Evolutionary conservation across 345 rosid genomes (phyloP).

Genomic region (Sonneratia caseolaris): DNA sequence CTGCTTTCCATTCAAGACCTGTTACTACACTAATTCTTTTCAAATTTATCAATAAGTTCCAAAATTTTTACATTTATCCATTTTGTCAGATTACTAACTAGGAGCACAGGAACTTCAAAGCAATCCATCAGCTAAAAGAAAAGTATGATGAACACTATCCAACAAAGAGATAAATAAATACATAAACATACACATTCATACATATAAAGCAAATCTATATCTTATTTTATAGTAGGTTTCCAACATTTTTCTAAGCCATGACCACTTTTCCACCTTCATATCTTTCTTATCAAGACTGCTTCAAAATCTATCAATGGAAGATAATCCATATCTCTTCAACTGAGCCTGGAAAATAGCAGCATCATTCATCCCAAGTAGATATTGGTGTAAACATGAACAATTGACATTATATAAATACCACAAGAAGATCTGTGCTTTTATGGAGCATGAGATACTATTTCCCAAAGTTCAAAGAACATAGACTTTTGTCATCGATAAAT

Average conservation of each 20-base stretch:
- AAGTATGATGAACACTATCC: neutral
- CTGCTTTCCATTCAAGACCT: constrained; percentile 50
- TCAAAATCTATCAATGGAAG: neutral
- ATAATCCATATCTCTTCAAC: neutral
- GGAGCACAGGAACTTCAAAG: neutral
- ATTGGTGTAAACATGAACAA: no score
- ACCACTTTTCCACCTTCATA: neutral
- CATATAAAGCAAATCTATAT: neutral
- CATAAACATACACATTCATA: neutral
- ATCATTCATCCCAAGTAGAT: no score
- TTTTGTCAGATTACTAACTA: neutral
- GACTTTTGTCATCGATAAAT: neutral
- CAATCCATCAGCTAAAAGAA: neutral
- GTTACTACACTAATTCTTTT: constrained; percentile 8
- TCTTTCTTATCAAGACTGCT: neutral
- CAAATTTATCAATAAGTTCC: neutral
- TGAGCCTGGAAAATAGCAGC: neutral
- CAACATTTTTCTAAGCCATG: neutral
- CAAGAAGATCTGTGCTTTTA: no score
- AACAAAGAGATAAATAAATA: neutral
- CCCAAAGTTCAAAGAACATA: neutral
- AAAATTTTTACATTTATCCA: neutral
- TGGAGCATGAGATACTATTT: neutral
- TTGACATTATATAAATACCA: no score
- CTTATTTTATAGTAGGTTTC: neutral